These are phyloP conservation scores for Tilletia indica DNA, from an alignment of 1,284 basidiomycete genomes.

Conservation along the genomic window DNA sequence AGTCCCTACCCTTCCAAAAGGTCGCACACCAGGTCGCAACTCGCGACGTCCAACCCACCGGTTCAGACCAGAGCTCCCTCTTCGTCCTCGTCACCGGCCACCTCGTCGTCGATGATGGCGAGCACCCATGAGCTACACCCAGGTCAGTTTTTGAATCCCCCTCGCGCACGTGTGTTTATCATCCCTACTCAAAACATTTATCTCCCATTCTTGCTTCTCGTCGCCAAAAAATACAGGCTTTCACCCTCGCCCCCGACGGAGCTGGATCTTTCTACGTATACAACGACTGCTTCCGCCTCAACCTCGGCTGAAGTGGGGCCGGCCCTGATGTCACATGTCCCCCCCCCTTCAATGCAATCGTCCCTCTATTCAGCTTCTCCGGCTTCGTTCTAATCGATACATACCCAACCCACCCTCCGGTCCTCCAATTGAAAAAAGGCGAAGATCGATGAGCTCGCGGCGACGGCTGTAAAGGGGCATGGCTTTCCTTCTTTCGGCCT, in stretches of 20 bases:
- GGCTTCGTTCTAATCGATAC: no score
- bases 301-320: constrained; percentile 3
- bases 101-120: constrained; percentile 23
- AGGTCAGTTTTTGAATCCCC: constrained; percentile 15
- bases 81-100: constrained; percentile 83
- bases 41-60: constrained; percentile 84
- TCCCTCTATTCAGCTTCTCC: no score
- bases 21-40: constrained; percentile 82
- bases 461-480: no score
- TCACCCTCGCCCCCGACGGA: constrained; percentile 81
- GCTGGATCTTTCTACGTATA: constrained; percentile 77
- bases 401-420: no score
- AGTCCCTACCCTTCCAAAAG: constrained; percentile 77
- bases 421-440: no score
- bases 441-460: no score
- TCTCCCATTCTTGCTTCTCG: not conserved
- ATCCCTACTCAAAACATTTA: constrained; percentile 39
- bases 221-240: constrained; percentile 64
- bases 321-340: no score
- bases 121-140: constrained; percentile 25
- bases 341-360: no score
- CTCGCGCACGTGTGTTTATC: not conserved
- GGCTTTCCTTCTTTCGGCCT: no score
- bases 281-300: constrained; percentile 50
- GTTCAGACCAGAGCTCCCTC: constrained; percentile 65